Evolutionary conservation across 1,139 yeast species (phyloP).

Genomic region (Geotrichum citri-aurantii): DNA sequence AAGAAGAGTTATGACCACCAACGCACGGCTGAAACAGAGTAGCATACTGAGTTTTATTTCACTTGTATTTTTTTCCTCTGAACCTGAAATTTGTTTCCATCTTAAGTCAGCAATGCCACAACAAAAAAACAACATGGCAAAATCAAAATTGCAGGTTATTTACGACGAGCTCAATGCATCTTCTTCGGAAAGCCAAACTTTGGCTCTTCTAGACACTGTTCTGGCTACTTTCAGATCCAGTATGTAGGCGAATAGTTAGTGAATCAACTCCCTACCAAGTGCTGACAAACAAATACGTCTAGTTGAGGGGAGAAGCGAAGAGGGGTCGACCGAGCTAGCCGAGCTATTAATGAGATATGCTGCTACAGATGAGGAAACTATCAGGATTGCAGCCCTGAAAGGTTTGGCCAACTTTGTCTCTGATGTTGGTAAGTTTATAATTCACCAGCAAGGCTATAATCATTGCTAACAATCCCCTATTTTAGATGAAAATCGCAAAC

Average conservation of each 20-base stretch:
- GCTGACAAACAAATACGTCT: neutral
- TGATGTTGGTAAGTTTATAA: conserved; percentile 19
- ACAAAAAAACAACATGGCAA: neutral
- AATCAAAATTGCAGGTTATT: neutral
- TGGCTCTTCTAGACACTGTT: neutral
- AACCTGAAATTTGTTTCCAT: neutral
- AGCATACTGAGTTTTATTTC: neutral
- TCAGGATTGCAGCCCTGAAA: conserved; percentile 13
- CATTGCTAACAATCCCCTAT: neutral
- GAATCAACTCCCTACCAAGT: neutral
- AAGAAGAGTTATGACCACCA: no score
- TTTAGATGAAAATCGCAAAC: conserved; percentile 16
- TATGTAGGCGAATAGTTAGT: neutral
- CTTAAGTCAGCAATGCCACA: neutral
- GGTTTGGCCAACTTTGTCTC: conserved; percentile 24
- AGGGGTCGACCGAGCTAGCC: conserved; percentile 2
- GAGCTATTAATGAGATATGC: conserved; percentile 8
- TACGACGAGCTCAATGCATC: neutral
- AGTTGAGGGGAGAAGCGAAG: conserved; percentile 5
- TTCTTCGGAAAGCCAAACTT: neutral
- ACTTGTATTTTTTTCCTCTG: neutral
- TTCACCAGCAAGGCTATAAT: neutral
- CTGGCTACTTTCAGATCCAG: neutral
- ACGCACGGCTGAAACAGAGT: no score
- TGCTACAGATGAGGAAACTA: neutral